Conservation (phyloP, 1,284 basidiomycete species). For the Cutaneotrichosporon mucoides region DNA sequence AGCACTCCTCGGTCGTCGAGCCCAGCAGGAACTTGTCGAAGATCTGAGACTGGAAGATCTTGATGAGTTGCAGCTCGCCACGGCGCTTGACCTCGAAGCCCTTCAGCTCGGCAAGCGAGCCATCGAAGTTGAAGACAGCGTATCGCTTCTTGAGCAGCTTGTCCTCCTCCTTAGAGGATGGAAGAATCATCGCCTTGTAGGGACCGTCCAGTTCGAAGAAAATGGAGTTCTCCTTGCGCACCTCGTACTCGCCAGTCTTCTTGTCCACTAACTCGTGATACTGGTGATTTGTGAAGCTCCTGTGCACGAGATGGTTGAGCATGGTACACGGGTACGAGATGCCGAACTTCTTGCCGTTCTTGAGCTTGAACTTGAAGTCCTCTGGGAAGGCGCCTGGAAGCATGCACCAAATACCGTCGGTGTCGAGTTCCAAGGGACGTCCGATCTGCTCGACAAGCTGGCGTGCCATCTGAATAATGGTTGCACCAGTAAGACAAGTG, state of each 20-base stretch:
- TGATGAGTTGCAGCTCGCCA: constrained; percentile 97
- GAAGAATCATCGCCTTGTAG: constrained; percentile 98
- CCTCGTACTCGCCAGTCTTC: constrained; percentile 73
- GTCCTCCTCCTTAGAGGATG: constrained; percentile 98
- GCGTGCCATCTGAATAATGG: constrained; percentile 99
- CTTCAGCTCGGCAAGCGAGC: constrained; percentile 92
- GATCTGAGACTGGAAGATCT: constrained; percentile 98
- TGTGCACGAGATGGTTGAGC: constrained; percentile 97
- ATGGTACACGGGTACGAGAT: constrained; percentile 99
- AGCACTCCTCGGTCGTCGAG: constrained; percentile 89
- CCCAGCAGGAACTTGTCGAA: constrained; percentile 97
- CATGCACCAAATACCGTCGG: constrained; percentile 99
- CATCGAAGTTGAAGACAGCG: constrained; percentile 99
- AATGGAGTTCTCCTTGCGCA: constrained; percentile 98
- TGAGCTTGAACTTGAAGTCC: constrained; percentile 92
- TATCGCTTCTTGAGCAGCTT: constrained; percentile 99
- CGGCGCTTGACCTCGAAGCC: constrained; percentile 99
- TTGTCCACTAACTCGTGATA: constrained; percentile 84
- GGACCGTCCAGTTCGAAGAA: constrained; percentile 99
- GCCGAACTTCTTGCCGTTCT: constrained; percentile 77
- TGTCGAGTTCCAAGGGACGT: constrained; percentile 93
- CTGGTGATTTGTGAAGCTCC: constrained; percentile 94
- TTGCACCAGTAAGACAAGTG: constrained; percentile 97
- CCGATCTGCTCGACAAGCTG: constrained; percentile 97
- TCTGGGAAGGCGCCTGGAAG: constrained; percentile 96